phyloP scores from a whole-genome alignment of 2,329 filamentous ascomycete species.

The Beauveria pseudobassiana region DNA sequence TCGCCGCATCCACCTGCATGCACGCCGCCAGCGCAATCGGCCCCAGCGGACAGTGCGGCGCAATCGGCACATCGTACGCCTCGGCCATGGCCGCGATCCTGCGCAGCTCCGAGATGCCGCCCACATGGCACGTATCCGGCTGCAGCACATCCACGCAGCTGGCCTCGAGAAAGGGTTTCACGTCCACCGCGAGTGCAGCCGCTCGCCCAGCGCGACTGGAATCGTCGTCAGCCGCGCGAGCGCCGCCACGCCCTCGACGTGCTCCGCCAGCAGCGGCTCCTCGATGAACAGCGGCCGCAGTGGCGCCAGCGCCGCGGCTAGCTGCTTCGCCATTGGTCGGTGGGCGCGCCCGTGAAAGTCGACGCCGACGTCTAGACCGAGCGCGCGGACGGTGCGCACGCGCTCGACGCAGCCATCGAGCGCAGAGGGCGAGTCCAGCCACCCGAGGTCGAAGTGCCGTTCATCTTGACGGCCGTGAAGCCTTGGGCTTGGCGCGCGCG shows the following conservation, averaged over 20 bases:
- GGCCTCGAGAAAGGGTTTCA: conserved; percentile 63
- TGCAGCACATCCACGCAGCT: conserved; percentile 64
- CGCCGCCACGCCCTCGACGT: conserved; percentile 51
- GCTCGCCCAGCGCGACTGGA: conserved; percentile 66
- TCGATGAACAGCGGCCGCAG: conserved; percentile 69
- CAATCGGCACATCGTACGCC: conserved; percentile 65
- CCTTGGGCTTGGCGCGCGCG: conserved; percentile 52
- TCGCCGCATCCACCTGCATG: conserved; percentile 56
- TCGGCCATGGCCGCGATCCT: conserved; percentile 66
- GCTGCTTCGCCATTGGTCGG: conserved; percentile 74
- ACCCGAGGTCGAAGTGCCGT: conserved; percentile 67
- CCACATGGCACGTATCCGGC: conserved; percentile 64
- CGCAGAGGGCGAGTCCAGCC: conserved; percentile 63
- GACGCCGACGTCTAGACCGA: conserved; percentile 65
- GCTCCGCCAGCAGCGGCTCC: conserved; percentile 64
- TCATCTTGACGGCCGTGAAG: conserved; percentile 68
- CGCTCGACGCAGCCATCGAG: conserved; percentile 59
- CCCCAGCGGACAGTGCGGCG: conserved; percentile 66
- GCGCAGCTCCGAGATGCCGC: conserved; percentile 64
- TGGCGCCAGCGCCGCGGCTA: conserved; percentile 59
- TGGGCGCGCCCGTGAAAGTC: conserved; percentile 75
- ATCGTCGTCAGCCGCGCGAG: conserved; percentile 41
- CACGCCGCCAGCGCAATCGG: conserved; percentile 66
- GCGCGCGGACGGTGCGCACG: conserved; percentile 58
- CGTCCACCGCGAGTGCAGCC: conserved; percentile 65